These are phyloP conservation scores for Gossypium longicalyx DNA, from an alignment of 345 rosid species.

Conservation along the genomic window DNA sequence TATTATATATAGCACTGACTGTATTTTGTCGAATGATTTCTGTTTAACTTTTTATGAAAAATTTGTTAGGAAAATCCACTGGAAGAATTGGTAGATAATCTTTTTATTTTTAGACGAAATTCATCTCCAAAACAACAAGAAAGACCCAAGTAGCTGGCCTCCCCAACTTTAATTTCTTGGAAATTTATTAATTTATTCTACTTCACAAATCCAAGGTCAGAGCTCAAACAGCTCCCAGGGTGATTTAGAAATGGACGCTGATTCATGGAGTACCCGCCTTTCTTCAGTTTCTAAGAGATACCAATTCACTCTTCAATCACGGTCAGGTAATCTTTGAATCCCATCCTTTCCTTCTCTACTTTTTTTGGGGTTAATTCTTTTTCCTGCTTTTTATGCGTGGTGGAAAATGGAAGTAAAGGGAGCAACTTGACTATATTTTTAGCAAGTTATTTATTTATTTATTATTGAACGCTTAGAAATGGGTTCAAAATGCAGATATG, in stretches of 20 bases:
- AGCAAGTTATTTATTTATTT: neutral
- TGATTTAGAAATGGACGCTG: constrained; percentile 61
- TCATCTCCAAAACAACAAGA: too few relatives aligned
- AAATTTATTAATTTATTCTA: neutral
- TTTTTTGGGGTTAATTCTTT: neutral
- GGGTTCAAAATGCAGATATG: constrained; percentile 53
- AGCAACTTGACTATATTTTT: neutral
- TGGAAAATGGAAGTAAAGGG: neutral
- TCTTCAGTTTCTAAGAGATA: constrained; percentile 79
- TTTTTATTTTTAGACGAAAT: too few relatives aligned
- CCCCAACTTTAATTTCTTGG: neutral
- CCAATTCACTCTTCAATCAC: constrained; percentile 75
- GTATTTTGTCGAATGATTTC: too few relatives aligned
- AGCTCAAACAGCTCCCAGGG: neutral
- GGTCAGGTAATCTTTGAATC: constrained; percentile 62
- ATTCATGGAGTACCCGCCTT: constrained; percentile 81
- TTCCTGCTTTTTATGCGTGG: neutral
- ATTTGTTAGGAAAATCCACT: too few relatives aligned
- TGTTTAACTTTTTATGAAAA: too few relatives aligned
- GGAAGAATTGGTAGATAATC: too few relatives aligned
- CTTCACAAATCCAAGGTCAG: constrained; percentile 17
- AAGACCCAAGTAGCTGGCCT: too few relatives aligned
- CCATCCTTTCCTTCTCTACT: neutral
- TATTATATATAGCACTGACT: too few relatives aligned
- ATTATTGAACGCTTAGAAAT: constrained; percentile 6